Conservation (phyloP, 106 monocot species). For the Acorus gramineus region DNA sequence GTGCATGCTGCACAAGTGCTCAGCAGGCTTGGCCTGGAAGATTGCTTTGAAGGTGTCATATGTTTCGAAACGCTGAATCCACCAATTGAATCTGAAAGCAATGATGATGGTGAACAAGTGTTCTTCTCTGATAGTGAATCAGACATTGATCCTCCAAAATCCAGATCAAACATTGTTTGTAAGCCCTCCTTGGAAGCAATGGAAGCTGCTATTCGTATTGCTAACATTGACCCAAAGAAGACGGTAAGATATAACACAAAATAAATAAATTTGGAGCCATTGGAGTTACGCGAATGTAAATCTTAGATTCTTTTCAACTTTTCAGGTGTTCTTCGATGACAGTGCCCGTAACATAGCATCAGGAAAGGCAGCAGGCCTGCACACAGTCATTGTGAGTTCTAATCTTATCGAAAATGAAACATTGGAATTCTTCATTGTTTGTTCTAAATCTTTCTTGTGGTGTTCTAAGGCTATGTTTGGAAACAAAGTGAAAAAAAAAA, state of each 20-base stretch:
- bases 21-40: constrained; percentile 58
- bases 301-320: not conserved
- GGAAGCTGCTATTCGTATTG: constrained; percentile 51
- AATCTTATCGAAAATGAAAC: not conserved
- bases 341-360: constrained; percentile 63
- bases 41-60: constrained; percentile 83
- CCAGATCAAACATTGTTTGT: constrained; percentile 35
- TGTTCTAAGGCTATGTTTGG: too few relatives aligned
- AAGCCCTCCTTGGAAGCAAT: constrained; percentile 75
- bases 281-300: too few relatives aligned
- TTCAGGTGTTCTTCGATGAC: constrained; percentile 81
- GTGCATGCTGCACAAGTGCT: constrained; percentile 58
- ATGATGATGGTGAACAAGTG: constrained; percentile 3
- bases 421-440: too few relatives aligned
- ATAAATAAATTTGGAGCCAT: not conserved
- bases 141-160: not conserved
- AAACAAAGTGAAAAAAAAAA: too few relatives aligned
- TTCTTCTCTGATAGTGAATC: constrained; percentile 16
- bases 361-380: constrained; percentile 63
- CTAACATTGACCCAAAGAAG: constrained; percentile 56
- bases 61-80: constrained; percentile 87
- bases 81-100: not conserved
- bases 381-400: constrained; percentile 58
- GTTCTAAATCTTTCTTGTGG: too few relatives aligned
- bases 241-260: constrained; percentile 31